Base-by-base conservation (phyloP, 495 filamentous ascomycete genomes). In the Tuber umbilicatum region DNA sequence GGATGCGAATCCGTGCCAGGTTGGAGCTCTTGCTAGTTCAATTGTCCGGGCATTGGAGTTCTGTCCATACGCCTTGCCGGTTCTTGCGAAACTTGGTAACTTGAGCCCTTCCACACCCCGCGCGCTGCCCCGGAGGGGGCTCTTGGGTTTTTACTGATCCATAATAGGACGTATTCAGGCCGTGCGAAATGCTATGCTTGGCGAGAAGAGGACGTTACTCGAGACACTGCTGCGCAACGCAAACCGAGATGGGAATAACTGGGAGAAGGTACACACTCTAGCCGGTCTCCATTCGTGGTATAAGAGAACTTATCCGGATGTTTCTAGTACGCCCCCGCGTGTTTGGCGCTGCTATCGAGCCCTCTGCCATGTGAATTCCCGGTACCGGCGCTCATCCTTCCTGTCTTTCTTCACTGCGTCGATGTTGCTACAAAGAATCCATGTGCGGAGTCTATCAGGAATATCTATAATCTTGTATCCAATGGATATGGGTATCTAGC, bases 201-300 rank as follows among this genome's bases (percentile, higher is more conserved):
- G 50, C 21, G 73, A 76, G 50, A 78, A 81, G 55, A 70, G 60
- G 19, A 73, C 73, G 17, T 40, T 81, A 19, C 72, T 81, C 14
- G 79, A 81, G 72, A 77, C 75, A 37, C 71, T 81, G 40, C 73
- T 81, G 5, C 80, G 80, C 70, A 81, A 68, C 69, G 75, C 80
- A 41, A 78, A 81, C 16, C 79, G 80, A 68, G 80, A 81, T 42
- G 79, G 78, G 40, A 78, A 79, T 60, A 81, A 80, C 64, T 81
- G 80, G 73, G 76, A 78, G 47, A 81, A 81, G 78, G 79, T 81
- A 72, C 68, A 72, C 40, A 23, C 38, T 67, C 55, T 42, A 40
- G 43, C 68, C 21, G 27, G 42, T n/a, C 23, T 43, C 38, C 23
- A 42, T 69, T 39, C 27, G n/a, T 1, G 27, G 27, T 5, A 64